These are phyloP conservation scores for Capronia americana DNA, from an alignment of 2,329 filamentous ascomycete species.

Conservation along the genomic window DNA sequence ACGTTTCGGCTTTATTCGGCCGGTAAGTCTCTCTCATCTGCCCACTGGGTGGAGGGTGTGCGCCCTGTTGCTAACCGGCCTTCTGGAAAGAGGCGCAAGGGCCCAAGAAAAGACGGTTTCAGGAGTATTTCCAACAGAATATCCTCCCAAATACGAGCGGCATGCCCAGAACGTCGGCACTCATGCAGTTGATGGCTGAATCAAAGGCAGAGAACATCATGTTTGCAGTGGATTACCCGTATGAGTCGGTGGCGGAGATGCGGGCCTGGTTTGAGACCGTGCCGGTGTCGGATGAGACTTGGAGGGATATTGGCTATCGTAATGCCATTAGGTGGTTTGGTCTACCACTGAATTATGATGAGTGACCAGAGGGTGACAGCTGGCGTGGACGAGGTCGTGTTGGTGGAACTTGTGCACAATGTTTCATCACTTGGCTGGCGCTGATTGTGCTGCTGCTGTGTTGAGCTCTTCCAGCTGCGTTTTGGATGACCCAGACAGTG, in stretches of 20 bases:
- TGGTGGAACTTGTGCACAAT: neutral
- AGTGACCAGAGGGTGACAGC: neutral
- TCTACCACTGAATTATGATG: constrained; percentile 22
- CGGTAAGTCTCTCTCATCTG: constrained; percentile 16
- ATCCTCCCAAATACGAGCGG: constrained; percentile 26
- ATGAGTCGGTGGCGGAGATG: constrained; percentile 34
- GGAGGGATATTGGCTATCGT: constrained; percentile 29
- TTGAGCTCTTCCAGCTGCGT: neutral
- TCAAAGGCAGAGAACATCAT: constrained; percentile 48
- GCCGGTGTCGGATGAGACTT: constrained; percentile 23
- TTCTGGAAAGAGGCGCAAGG: constrained; percentile 18
- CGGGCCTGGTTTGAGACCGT: constrained; percentile 28
- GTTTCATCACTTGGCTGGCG: neutral
- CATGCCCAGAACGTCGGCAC: constrained; percentile 42
- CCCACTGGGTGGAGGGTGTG: neutral
- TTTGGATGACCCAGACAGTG: too few relatives aligned
- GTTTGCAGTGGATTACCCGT: constrained; percentile 48
- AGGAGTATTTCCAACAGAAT: constrained; percentile 27
- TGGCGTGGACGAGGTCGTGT: too few relatives aligned
- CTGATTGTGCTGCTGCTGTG: neutral
- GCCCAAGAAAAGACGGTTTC: constrained; percentile 23
- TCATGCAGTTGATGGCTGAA: constrained; percentile 49
- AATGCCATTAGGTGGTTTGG: constrained; percentile 26
- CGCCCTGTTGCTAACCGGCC: neutral
- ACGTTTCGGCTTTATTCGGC: constrained; percentile 24